phyloP scores from a whole-genome alignment of 2,329 filamentous ascomycete species.

The Ceratocystis papillata region DNA sequence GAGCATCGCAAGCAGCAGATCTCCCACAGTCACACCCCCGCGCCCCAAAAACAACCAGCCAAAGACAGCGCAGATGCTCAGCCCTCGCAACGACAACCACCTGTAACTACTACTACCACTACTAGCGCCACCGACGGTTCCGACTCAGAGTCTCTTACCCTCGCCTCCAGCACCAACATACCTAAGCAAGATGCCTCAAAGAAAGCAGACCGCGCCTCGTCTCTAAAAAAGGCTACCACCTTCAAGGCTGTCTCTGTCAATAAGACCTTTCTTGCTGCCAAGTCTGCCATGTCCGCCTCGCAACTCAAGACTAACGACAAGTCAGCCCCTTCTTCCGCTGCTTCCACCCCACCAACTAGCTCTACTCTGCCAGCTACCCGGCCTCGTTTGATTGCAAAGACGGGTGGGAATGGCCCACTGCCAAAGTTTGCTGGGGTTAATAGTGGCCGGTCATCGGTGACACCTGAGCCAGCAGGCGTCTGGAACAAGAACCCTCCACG shows the following conservation, averaged over 20 bases:
- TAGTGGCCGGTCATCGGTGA: slow-evolving; percentile 51
- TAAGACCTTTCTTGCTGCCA: slow-evolving; percentile 70
- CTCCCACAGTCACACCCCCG: too few relatives aligned
- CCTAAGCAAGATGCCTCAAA: slow-evolving; percentile 42
- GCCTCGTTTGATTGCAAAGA: slow-evolving; percentile 66
- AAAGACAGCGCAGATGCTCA: slow-evolving; percentile 27
- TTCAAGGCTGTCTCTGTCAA: slow-evolving; percentile 84
- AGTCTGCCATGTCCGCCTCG: slow-evolving; percentile 40
- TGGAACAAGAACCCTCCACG: slow-evolving; percentile 78
- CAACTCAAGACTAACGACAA: slow-evolving; percentile 44
- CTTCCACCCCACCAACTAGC: slow-evolving; percentile 31
- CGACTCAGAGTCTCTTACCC: slow-evolving; percentile 54
- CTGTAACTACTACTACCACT: slow-evolving; percentile 46
- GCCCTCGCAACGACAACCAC: background rate
- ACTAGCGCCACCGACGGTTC: slow-evolving; percentile 63
- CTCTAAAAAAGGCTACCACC: slow-evolving; percentile 61
- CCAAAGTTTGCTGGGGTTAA: slow-evolving; percentile 35
- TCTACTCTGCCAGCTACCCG: slow-evolving; percentile 45
- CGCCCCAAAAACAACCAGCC: too few relatives aligned
- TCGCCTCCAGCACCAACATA: too few relatives aligned
- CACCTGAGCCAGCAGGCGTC: slow-evolving; percentile 62
- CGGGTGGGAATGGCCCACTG: slow-evolving; percentile 47
- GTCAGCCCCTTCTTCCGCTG: slow-evolving; percentile 37
- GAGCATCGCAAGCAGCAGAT: background rate
- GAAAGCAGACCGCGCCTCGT: slow-evolving; percentile 48